Conservation (phyloP, 805 yeast species). For the Ogataea polymorpha region DNA sequence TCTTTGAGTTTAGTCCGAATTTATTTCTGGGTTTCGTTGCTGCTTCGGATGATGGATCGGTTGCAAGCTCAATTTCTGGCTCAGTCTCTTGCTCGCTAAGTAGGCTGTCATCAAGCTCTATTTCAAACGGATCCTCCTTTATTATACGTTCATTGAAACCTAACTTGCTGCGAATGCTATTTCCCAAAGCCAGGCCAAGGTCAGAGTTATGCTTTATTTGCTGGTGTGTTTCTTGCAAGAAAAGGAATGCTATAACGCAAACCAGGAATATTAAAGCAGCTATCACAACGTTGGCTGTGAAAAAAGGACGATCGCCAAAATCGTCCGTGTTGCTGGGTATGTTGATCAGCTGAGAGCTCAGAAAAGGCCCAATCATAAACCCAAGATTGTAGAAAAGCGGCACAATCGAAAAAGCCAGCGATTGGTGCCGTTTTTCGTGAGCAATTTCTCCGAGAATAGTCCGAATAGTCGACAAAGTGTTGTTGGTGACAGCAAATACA, state of each 20-base stretch:
- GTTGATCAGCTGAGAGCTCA: constrained; percentile 34
- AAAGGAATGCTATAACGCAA: constrained; percentile 10
- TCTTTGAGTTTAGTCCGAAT: constrained; percentile 29
- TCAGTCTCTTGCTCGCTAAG: too few relatives aligned
- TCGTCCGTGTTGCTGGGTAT: constrained; percentile 18
- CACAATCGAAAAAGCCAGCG: constrained; percentile 57
- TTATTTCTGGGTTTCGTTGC: too few relatives aligned
- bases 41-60: background rate
- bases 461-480: constrained; percentile 59
- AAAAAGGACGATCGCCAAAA: constrained; percentile 42
- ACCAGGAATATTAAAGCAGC: constrained; percentile 36
- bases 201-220: background rate
- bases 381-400: constrained; percentile 63
- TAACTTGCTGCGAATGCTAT: background rate
- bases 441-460: constrained; percentile 63
- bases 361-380: constrained; percentile 54
- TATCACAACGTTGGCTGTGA: constrained; percentile 48
- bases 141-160: constrained; percentile 25
- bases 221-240: background rate
- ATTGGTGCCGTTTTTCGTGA: constrained; percentile 53
- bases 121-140: too few relatives aligned
- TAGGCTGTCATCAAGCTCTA: too few relatives aligned
- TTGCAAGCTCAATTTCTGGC: background rate
- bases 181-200: background rate
- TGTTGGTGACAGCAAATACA: constrained; percentile 53